Conservation (phyloP, 2,329 filamentous ascomycete species). For the Cladosporium sphaerospermum region DNA sequence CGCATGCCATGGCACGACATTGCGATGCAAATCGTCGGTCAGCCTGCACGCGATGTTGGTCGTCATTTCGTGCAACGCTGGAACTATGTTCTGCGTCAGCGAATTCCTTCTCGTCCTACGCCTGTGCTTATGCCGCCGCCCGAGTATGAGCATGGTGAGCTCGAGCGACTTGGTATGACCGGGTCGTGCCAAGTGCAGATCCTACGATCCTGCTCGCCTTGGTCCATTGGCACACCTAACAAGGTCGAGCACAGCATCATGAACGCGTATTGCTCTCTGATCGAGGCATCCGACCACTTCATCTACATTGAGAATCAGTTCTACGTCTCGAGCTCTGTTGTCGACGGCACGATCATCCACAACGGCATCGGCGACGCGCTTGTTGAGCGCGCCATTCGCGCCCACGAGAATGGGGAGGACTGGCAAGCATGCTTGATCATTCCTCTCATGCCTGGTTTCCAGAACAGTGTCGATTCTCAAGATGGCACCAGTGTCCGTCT, state of each 20-base stretch:
- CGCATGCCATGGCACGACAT: conserved; percentile 99
- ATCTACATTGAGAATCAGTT: conserved; percentile 99
- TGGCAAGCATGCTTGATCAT: conserved; percentile 90
- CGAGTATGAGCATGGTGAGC: conserved; percentile 78
- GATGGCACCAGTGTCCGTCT: conserved; percentile 90
- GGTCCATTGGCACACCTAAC: conserved; percentile 82
- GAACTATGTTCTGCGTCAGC: conserved; percentile 91
- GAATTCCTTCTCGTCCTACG: conserved; percentile 87
- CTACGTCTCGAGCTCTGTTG: conserved; percentile 89
- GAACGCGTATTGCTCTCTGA: conserved; percentile 90
- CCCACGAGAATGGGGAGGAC: conserved; percentile 73
- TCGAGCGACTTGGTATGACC: conserved; percentile 79
- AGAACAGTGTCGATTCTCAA: conserved; percentile 89
- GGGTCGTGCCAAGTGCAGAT: conserved; percentile 97
- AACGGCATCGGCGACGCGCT: conserved; percentile 93
- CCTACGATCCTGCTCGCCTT: conserved; percentile 78
- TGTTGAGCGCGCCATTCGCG: conserved; percentile 83
- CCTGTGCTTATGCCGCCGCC: conserved; percentile 90
- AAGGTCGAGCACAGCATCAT: conserved; percentile 91
- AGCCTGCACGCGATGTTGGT: conserved; percentile 87
- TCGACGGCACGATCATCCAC: conserved; percentile 77
- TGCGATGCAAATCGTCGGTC: conserved; percentile 93
- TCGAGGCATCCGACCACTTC: conserved; percentile 91
- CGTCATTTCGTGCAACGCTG: conserved; percentile 95
- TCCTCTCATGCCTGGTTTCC: conserved; percentile 95